Evolutionary conservation across 2,329 filamentous ascomycete genomes (phyloP), one percentile per base, ranked within the genome.

Genomic region (Pseudogymnoascus pannorum): DNA sequence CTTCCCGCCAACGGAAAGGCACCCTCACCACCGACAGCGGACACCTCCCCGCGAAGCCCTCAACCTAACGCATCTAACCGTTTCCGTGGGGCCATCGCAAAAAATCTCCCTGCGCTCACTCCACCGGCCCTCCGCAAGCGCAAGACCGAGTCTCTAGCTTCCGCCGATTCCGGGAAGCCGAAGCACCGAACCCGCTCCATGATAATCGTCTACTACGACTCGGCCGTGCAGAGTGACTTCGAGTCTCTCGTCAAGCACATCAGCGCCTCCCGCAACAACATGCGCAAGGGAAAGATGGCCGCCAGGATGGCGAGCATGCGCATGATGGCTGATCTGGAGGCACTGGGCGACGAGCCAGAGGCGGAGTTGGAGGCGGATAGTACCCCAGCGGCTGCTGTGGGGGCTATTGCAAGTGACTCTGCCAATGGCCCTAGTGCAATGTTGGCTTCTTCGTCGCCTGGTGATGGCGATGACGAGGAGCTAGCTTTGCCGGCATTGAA

Each of bases 181-280:
- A 72, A 72, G 64, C 88, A 88, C 71, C 85, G 89, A 60, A 86
- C 85, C 3, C 84, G 88, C 66, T 87, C 81, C 62, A 88, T 91
- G 80, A 87, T 93, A 54, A 87, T 94, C 40, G 89, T 97, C n/a
- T 92, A 91, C 74, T 97, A 97, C 72, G 92, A 97, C 71, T 90
- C 88, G 67, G 87, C 91, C 64, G 87, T 95, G 3, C 92, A 97
- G 71, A 85, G 85, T 58, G 85, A 87, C 38, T 91, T 97, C 66
- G 92, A 96, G 68, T 81, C 87, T 61, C 77, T 96, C 58, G 92
- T 96, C 61, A 87, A 91, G 64, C 88, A 89, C 61, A 86, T 97
- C 35, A 91, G 89, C 4, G 84, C 85, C 1, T 89, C 88, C 58
- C 81, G 92, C 62, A 96, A 96, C 74, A 79, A 90, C 66, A 87